Base-by-base conservation (phyloP, 1,139 yeast genomes). In the Scheffersomyces insectosa region DNA sequence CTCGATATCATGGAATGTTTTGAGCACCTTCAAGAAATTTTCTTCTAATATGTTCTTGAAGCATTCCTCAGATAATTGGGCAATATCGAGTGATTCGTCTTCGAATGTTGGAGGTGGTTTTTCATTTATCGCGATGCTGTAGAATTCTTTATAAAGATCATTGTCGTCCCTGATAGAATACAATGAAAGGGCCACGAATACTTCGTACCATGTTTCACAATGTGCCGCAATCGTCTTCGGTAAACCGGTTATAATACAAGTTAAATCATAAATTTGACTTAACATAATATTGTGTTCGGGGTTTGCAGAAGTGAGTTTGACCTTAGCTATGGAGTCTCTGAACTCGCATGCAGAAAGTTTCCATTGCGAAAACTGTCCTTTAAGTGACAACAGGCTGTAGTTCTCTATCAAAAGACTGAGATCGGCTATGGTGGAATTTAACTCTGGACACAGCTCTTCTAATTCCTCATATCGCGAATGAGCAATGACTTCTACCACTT, bases 151-250 rank as follows among this genome's bases (percentile, higher is more conserved):
- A 45, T 63, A 72, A 3, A 72, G 57, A 2, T 51, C 45, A 6
- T 55, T 63, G 45, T 69, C 73, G 42, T 73, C 77, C 42, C 78
- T 62, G 34, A 88, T 80, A 56, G 82, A 83, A 59, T 72, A 89
- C 41, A 82, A 68, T 25, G 82, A 68, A 35, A 85, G 73, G 1
- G 88, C 85, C 38, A 80, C 71, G 38, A 81, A 72, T 14, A 83
- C 73, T 56, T 88, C 96, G 59, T 82, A 86, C 96, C 96, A 88
- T 1, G 78, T 66, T 5, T 68, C 66, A 30, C 85, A 72, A 43
- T 63, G 68, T 12, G 65, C 66, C 2, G 79, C 58, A 23, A 83
- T 82, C 0, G 81, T 66, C 36, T 72, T 70, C 10, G 78, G 74
- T 41, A 78, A 72, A 1, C 91, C 91, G 2, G 82, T 71, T 42